Conservation (phyloP, 2,329 filamentous ascomycete species). For the Alternaria atra region DNA sequence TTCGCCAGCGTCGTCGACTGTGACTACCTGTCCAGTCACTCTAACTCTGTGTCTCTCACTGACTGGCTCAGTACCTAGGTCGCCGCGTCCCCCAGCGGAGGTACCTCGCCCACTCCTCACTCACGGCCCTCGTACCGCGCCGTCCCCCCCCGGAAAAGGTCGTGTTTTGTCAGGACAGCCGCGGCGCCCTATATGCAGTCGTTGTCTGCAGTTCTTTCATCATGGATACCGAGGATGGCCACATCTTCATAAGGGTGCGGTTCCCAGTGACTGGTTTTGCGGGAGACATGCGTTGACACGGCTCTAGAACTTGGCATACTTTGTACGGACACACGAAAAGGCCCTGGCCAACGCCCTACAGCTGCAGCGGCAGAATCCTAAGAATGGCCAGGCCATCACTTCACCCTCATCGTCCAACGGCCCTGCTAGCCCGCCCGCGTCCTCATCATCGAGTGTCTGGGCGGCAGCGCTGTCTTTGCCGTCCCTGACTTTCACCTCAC, state of each 20-base stretch:
- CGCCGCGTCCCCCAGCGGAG: slow-evolving; percentile 33
- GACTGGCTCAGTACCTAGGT: slow-evolving; percentile 34
- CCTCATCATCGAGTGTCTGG: slow-evolving; percentile 73
- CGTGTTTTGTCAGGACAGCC: slow-evolving; percentile 8
- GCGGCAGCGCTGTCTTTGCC: slow-evolving; percentile 88
- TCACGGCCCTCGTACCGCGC: slow-evolving; percentile 19
- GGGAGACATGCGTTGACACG: slow-evolving; percentile 40
- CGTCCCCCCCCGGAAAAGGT: slow-evolving; percentile 11
- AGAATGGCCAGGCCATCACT: slow-evolving; percentile 65
- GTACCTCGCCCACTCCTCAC: slow-evolving; percentile 26
- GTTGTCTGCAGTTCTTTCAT: slow-evolving; percentile 36
- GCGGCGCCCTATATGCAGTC: slow-evolving; percentile 45
- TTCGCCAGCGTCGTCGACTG: slow-evolving; percentile 19
- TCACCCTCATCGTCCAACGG: slow-evolving; percentile 51
- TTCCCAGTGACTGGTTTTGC: background rate
- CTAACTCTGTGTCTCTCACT: slow-evolving; percentile 24
- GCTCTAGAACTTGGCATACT: slow-evolving; percentile 86
- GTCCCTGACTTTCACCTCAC: slow-evolving; percentile 83
- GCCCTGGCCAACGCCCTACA: slow-evolving; percentile 95
- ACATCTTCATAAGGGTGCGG: slow-evolving; percentile 84
- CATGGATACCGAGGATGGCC: slow-evolving; percentile 91
- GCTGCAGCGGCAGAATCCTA: slow-evolving; percentile 75
- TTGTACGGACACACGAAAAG: slow-evolving; percentile 97
- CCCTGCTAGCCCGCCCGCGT: slow-evolving; percentile 57
- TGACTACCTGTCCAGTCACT: slow-evolving; percentile 13